These are phyloP conservation scores for Chaetoscypha palmicola DNA, from an alignment of 2,329 filamentous ascomycete genomes.

Conservation along the genomic window DNA sequence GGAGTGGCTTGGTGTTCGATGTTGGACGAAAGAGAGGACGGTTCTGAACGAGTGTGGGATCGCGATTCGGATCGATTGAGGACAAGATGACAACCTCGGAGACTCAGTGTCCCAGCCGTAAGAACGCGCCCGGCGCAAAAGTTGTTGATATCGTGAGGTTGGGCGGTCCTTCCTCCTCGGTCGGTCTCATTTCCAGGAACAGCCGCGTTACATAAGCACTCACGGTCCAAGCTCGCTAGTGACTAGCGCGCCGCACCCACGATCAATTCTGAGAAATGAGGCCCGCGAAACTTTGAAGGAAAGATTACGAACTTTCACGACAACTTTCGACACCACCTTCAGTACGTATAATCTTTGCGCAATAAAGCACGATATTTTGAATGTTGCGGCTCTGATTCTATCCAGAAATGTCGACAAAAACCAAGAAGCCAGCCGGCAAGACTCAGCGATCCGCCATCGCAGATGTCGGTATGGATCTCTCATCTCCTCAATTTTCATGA, in stretches of 20 bases:
- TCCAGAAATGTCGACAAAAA: constrained; percentile 59
- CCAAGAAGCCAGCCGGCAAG: constrained; percentile 65
- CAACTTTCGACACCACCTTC: constrained; percentile 8
- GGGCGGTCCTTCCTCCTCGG: background rate
- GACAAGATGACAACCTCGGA: background rate
- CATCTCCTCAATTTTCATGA: too few species aligned
- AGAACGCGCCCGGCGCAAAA: constrained; percentile 12
- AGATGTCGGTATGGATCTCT: too few species aligned
- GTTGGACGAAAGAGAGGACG: background rate
- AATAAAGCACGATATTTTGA: background rate
- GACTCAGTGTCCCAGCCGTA: background rate
- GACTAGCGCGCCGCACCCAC: too few species aligned
- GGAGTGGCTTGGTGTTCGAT: background rate
- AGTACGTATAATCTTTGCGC: constrained; percentile 4
- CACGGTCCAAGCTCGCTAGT: too few species aligned
- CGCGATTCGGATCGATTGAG: background rate
- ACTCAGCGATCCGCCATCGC: constrained; percentile 84
- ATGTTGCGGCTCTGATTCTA: constrained; percentile 23
- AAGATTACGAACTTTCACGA: constrained; percentile 10
- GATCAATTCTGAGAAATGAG: too few species aligned
- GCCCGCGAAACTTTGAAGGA: background rate
- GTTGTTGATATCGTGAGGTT: constrained; percentile 4
- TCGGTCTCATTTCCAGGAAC: constrained; percentile 4
- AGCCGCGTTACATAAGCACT: background rate
- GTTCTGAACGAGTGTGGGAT: constrained; percentile 6